Conservation (phyloP, 176 grass and related monocot genomes). For the Melocanna baccifera region DNA sequence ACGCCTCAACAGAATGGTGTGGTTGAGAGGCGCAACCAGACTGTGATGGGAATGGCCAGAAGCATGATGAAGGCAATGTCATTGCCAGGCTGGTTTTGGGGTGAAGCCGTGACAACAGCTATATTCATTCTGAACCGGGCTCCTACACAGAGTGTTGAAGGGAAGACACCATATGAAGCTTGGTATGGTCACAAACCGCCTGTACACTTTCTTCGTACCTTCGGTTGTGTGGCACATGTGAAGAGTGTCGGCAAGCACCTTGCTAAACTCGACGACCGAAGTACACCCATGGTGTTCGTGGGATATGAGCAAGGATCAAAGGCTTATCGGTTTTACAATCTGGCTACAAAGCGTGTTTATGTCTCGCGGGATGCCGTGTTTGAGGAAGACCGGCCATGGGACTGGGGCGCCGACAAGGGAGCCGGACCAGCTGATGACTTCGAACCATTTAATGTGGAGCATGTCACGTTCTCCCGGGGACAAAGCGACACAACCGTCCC, state of each 20-base stretch:
- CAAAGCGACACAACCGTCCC: too few relatives aligned
- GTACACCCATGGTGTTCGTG: neutral
- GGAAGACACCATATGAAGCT: too few relatives aligned
- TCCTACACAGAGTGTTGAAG: too few relatives aligned
- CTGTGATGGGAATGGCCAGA: too few relatives aligned
- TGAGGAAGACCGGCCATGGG: accelerated
- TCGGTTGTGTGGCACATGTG: too few relatives aligned
- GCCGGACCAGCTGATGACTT: accelerated
- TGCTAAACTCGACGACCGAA: accelerated
- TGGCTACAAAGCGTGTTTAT: accelerated
- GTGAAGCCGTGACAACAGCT: neutral
- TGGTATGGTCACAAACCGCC: too few relatives aligned
- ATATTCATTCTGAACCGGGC: neutral
- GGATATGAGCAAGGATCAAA: too few relatives aligned
- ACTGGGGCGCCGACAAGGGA: neutral
- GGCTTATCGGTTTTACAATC: too few relatives aligned
- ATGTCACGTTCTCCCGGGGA: too few relatives aligned
- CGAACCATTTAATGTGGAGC: neutral
- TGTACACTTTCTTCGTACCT: too few relatives aligned
- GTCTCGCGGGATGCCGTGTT: neutral
- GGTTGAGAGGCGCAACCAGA: too few relatives aligned
- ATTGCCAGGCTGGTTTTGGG: neutral
- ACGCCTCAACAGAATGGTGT: neutral
- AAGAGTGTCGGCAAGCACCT: neutral
- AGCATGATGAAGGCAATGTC: neutral